phyloP scores from a whole-genome alignment of 2,329 filamentous ascomycete genomes.

The Phyllosticta capitalensis region DNA sequence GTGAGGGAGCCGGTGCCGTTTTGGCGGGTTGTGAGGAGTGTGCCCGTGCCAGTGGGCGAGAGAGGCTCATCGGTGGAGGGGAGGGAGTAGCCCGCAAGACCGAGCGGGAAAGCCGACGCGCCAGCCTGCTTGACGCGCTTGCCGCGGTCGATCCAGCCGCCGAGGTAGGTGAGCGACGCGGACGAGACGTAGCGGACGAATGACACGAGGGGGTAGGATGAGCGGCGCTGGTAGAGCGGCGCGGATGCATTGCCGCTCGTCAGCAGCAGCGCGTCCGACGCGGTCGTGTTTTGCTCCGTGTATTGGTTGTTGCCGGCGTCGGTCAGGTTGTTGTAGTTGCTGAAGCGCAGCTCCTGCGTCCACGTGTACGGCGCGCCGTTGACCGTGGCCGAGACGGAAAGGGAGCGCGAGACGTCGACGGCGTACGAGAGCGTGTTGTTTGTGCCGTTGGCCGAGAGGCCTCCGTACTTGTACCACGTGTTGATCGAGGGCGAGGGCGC shows the following conservation, averaged over 20 bases:
- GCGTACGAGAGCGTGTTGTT: slow-evolving; percentile 53
- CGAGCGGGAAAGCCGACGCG: slow-evolving; percentile 47
- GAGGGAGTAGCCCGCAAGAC: slow-evolving; percentile 47
- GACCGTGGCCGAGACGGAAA: slow-evolving; percentile 47
- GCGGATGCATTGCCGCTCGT: slow-evolving; percentile 16
- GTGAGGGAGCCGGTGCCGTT: slow-evolving; percentile 52
- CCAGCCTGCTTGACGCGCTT: slow-evolving; percentile 39
- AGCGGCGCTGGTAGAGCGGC: slow-evolving; percentile 33
- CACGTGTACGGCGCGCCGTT: slow-evolving; percentile 45
- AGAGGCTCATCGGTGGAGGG: slow-evolving; percentile 21
- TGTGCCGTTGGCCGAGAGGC: slow-evolving; percentile 39
- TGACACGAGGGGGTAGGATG: slow-evolving; percentile 53
- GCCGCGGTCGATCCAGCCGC: slow-evolving; percentile 40
- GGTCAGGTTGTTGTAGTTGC: slow-evolving; percentile 46
- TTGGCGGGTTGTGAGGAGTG: slow-evolving; percentile 31
- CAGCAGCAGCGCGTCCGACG: slow-evolving; percentile 34
- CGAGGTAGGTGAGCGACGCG: slow-evolving; percentile 35
- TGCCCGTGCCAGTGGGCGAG: slow-evolving; percentile 19
- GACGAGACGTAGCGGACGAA: slow-evolving; percentile 40
- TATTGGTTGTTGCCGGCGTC: slow-evolving; percentile 47
- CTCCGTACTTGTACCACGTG: slow-evolving; percentile 40
- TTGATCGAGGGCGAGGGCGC: slow-evolving; percentile 38
- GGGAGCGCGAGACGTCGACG: slow-evolving; percentile 44
- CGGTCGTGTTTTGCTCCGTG: slow-evolving; percentile 43
- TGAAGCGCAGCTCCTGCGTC: slow-evolving; percentile 50